Percentiles rank a stretch among this genome's conserved stretches.
Evolutionary conservation across 768 basidiomycete genomes (phyloP).

Genomic region (Rhizopogon vesiculosus): DNA sequence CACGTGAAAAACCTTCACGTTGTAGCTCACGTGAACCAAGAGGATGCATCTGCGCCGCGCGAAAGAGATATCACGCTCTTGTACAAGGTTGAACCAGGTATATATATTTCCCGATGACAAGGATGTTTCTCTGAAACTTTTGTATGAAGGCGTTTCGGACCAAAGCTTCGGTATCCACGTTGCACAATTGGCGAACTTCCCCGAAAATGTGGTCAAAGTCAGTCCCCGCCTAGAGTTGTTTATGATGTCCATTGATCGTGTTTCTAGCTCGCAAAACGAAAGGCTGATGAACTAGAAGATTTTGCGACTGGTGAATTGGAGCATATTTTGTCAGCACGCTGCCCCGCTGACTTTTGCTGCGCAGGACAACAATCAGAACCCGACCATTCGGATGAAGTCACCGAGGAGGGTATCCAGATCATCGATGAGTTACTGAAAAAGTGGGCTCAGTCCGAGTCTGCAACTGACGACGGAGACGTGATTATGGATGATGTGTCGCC

Average conservation of each 20-base stretch:
- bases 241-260: neutral
- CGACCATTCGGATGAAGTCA: conserved; percentile 52
- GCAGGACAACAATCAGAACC: conserved; percentile 28
- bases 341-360: neutral
- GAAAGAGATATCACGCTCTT: conserved; percentile 78
- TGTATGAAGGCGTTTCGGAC: conserved; percentile 74
- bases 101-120: conserved; percentile 11
- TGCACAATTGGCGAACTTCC: conserved; percentile 96
- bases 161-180: conserved; percentile 99
- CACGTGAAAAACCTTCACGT: conserved; percentile 96
- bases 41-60: conserved; percentile 32
- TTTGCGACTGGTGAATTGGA: conserved; percentile 51
- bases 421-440: conserved; percentile 72
- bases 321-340: neutral
- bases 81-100: conserved; percentile 77
- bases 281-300: conserved; percentile 89
- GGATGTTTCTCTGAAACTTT: neutral
- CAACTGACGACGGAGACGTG: conserved; percentile 37
- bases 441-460: conserved; percentile 48
- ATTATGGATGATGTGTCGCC: conserved; percentile 44
- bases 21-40: conserved; percentile 78
- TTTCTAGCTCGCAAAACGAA: conserved; percentile 77
- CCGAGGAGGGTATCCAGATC: conserved; percentile 75
- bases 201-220: conserved; percentile 88
- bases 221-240: conserved; percentile 6